Evolutionary conservation across 345 rosid species (phyloP).

Genomic region (Rhodamnia argentea): DNA sequence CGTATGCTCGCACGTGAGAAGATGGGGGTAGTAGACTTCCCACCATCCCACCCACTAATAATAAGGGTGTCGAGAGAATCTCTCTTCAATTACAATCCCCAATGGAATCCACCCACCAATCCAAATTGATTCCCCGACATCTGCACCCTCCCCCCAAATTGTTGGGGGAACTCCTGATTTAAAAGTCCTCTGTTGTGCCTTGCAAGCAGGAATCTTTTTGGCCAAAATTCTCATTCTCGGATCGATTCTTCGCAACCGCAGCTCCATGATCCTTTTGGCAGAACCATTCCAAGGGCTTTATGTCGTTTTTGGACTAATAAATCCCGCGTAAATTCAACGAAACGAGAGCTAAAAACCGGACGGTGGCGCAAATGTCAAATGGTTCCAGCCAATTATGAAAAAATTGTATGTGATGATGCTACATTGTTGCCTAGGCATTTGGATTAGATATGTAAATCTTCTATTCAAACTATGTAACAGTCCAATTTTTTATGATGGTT

Average conservation of each 20-base stretch:
- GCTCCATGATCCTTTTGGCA: not conserved
- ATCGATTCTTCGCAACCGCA: not conserved
- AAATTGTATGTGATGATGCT: not conserved
- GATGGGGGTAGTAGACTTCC: slow-evolving; percentile 19
- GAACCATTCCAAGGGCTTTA: not conserved
- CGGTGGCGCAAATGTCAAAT: not conserved
- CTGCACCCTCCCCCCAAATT: slow-evolving; percentile 8
- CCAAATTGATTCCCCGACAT: not conserved
- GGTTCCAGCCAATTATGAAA: not conserved
- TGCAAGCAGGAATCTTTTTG: not conserved
- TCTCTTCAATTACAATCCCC: not conserved
- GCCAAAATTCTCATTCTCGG: not conserved
- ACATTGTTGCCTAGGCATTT: not conserved
- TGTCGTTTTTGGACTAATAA: not conserved
- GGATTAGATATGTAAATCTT: not conserved
- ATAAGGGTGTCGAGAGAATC: not conserved
- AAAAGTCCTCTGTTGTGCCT: not conserved
- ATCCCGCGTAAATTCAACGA: not conserved
- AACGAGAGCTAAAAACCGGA: not conserved
- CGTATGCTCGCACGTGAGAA: not conserved
- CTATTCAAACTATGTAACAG: no score
- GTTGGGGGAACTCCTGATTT: not conserved
- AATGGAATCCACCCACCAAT: slow-evolving; percentile 4
- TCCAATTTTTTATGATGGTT: not conserved
- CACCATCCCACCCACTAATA: slow-evolving; percentile 1